These are phyloP conservation scores for Xerocomellus intermedius DNA, from an alignment of 768 basidiomycete species.

Conservation along the genomic window DNA sequence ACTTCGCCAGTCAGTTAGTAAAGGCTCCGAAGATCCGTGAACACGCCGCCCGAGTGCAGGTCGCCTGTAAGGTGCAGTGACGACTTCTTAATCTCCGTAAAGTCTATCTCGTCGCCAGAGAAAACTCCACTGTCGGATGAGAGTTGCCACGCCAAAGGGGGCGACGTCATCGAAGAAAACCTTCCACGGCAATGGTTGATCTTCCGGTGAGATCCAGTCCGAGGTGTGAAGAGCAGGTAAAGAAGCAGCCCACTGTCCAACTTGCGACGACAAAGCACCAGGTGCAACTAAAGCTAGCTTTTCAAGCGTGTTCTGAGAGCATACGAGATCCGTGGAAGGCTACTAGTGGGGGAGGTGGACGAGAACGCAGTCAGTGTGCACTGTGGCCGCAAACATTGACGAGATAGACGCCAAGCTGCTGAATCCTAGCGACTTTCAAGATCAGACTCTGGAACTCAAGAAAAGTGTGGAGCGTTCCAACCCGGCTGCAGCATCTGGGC, in stretches of 20 bases:
- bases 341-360: too few species aligned
- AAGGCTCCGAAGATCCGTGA: slow-evolving; percentile 55
- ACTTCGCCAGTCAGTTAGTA: slow-evolving; percentile 71
- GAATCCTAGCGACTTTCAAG: too few species aligned
- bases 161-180: slow-evolving; percentile 71
- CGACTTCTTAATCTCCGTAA: slow-evolving; percentile 58
- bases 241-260: slow-evolving; percentile 70
- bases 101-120: slow-evolving; percentile 48
- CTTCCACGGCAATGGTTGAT: slow-evolving; percentile 67
- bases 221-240: slow-evolving; percentile 48
- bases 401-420: too few species aligned
- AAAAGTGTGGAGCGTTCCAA: too few species aligned
- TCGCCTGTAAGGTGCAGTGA: slow-evolving; percentile 63
- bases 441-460: too few species aligned
- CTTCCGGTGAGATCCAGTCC: slow-evolving; percentile 50
- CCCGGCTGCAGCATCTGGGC: too few species aligned
- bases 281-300: too few species aligned
- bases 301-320: too few species aligned
- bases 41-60: slow-evolving; percentile 53
- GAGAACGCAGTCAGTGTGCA: too few species aligned
- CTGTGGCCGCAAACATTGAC: too few species aligned
- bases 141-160: slow-evolving; percentile 68
- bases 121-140: slow-evolving; percentile 77
- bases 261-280: slow-evolving; percentile 49
- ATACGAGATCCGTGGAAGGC: too few species aligned